Percentiles rank a stretch among this genome's conserved stretches.
Conservation (phyloP, 805 yeast species). For the Blastobotrys mokoenaii region DNA sequence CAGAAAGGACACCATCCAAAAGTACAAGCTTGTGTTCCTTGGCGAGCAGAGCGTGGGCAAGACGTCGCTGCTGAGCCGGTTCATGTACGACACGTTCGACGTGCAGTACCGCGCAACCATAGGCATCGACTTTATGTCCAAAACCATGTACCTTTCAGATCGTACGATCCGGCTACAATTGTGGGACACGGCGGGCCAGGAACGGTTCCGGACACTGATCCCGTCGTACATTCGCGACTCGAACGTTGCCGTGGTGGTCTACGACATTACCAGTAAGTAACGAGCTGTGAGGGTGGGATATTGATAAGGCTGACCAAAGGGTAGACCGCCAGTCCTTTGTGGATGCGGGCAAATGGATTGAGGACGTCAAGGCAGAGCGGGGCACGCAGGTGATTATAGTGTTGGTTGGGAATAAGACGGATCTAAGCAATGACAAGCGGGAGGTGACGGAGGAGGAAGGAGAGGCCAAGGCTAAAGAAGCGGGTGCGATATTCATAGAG, state of each 20-base stretch:
- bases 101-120: conserved; percentile 92
- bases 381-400: conserved; percentile 84
- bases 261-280: conserved; percentile 76
- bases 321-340: conserved; percentile 58
- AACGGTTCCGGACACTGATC: conserved; percentile 85
- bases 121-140: conserved; percentile 91
- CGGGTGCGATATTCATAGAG: conserved; percentile 79
- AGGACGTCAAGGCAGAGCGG: conserved; percentile 87
- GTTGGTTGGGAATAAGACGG: conserved; percentile 89
- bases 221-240: conserved; percentile 95
- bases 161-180: conserved; percentile 89
- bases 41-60: conserved; percentile 99
- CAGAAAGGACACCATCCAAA: conserved; percentile 26
- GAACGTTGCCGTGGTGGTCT: conserved; percentile 94
- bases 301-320: background rate
- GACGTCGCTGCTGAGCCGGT: conserved; percentile 91
- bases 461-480: conserved; percentile 62
- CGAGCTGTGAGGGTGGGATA: background rate
- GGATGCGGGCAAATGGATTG: conserved; percentile 83
- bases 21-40: conserved; percentile 65
- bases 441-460: conserved; percentile 87
- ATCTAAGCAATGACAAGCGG: conserved; percentile 61
- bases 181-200: conserved; percentile 99
- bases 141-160: conserved; percentile 92
- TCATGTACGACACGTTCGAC: conserved; percentile 96